These are phyloP conservation scores for Neophaeococcomyces aloes DNA, from an alignment of 2,329 filamentous ascomycete species.

Conservation along the genomic window DNA sequence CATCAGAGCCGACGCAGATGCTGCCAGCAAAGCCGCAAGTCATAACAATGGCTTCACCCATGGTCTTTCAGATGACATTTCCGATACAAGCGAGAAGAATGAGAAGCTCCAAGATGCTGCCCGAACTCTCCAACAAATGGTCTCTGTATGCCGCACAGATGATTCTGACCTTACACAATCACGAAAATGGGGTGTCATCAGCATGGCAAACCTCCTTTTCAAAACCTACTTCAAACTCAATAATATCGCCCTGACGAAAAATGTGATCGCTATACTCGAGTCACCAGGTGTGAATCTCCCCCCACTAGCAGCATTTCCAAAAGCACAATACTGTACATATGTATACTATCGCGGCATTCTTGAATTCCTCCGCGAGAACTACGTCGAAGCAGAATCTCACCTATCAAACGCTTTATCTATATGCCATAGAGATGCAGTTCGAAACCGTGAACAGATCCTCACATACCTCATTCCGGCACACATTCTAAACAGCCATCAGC, in stretches of 20 bases:
- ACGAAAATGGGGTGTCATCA: conserved; percentile 96
- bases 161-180: conserved; percentile 58
- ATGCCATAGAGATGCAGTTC: conserved; percentile 60
- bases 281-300: conserved; percentile 75
- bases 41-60: conserved; percentile 35
- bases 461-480: conserved; percentile 92
- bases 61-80: conserved; percentile 69
- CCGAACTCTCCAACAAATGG: conserved; percentile 81
- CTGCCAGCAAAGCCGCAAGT: conserved; percentile 39
- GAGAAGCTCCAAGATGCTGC: conserved; percentile 85
- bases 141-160: conserved; percentile 80
- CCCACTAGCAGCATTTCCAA: conserved; percentile 65
- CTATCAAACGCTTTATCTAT: conserved; percentile 71
- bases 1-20: conserved; percentile 74
- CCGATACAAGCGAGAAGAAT: conserved; percentile 64
- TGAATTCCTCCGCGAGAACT: conserved; percentile 91
- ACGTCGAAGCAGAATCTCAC: conserved; percentile 68
- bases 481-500: conserved; percentile 73
- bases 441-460: conserved; percentile 82
- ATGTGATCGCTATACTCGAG: conserved; percentile 71
- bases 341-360: conserved; percentile 93
- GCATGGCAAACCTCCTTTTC: conserved; percentile 87
- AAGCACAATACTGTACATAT: conserved; percentile 86
- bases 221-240: conserved; percentile 97
- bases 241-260: conserved; percentile 77